phyloP scores from a whole-genome alignment of 179 eudicot species.

The Carnegiea gigantea region DNA sequence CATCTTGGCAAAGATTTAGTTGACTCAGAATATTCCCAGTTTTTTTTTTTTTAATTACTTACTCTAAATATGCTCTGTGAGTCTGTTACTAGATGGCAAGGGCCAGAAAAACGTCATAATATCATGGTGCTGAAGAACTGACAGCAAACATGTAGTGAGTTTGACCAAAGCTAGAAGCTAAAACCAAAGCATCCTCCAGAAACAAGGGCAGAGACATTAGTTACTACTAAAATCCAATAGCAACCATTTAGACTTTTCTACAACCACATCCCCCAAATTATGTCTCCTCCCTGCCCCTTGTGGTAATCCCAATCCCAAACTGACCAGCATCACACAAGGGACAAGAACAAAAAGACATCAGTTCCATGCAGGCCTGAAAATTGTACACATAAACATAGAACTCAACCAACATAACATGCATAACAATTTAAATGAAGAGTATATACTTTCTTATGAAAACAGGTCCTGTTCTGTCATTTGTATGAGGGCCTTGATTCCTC shows the following conservation, averaged over 20 bases:
- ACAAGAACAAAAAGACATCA: neutral
- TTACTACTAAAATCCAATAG: neutral
- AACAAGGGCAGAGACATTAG: neutral
- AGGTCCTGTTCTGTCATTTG: slow-evolving; percentile 42
- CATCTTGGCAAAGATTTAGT: neutral
- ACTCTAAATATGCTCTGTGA: neutral
- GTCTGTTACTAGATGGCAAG: neutral
- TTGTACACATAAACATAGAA: neutral
- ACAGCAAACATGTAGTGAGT: neutral
- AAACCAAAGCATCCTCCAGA: neutral
- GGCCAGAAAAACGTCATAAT: neutral
- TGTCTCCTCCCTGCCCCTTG: neutral
- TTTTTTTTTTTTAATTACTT: too few relatives aligned
- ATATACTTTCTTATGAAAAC: slow-evolving; percentile 69
- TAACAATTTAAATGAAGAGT: neutral
- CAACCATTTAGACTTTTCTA: neutral
- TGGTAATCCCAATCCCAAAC: neutral
- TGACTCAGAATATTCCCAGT: neutral
- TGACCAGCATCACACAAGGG: neutral
- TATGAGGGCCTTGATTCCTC: slow-evolving; percentile 37
- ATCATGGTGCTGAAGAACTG: neutral
- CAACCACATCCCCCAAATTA: neutral
- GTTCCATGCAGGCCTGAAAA: neutral
- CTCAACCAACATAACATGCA: neutral
- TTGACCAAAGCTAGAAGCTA: neutral